Percentiles rank a stretch among this genome's conserved stretches.
Evolutionary conservation across 306 rosid genomes (phyloP).

Genomic region (Leucaena leucocephala): DNA sequence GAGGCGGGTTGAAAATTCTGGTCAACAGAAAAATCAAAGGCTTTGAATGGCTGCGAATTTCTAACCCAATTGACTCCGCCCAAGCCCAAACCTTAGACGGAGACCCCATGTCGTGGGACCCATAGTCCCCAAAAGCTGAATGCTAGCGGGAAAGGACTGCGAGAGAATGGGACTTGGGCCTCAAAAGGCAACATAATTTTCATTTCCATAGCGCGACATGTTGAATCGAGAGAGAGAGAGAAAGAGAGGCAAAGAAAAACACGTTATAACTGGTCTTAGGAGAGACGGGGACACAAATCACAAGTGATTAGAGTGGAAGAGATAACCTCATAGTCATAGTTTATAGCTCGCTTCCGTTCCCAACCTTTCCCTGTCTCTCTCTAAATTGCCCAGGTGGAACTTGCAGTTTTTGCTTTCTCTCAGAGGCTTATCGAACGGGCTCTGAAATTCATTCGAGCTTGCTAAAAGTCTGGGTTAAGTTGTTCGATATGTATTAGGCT

Average conservation of each 20-base stretch:
- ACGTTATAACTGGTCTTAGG: constrained; percentile 8
- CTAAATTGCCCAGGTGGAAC: neutral
- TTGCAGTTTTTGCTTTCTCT: neutral
- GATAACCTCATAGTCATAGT: constrained; percentile 24
- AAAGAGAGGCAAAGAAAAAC: neutral
- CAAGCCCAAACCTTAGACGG: constrained; percentile 36
- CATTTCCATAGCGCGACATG: constrained; percentile 43
- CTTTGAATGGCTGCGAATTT: constrained; percentile 39
- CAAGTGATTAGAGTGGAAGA: constrained; percentile 25
- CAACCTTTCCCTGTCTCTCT: constrained; percentile 1
- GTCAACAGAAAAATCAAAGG: constrained; percentile 6
- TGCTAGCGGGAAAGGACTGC: neutral
- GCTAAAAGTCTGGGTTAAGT: neutral
- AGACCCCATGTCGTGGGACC: constrained; percentile 25
- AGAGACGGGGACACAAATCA: constrained; percentile 27
- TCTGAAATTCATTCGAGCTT: constrained; percentile 13
- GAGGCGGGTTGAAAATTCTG: neutral
- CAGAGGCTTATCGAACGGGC: neutral
- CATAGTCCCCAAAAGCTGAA: neutral
- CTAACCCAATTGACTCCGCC: constrained; percentile 29
- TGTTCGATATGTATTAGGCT: constrained; percentile 32
- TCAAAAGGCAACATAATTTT: constrained; percentile 13
- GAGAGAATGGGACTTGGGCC: neutral
- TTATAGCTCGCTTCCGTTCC: constrained; percentile 15
- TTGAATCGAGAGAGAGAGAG: neutral